These are phyloP conservation scores for Candida ascalaphidarum DNA, from an alignment of 805 yeast genomes.

Conservation along the genomic window DNA sequence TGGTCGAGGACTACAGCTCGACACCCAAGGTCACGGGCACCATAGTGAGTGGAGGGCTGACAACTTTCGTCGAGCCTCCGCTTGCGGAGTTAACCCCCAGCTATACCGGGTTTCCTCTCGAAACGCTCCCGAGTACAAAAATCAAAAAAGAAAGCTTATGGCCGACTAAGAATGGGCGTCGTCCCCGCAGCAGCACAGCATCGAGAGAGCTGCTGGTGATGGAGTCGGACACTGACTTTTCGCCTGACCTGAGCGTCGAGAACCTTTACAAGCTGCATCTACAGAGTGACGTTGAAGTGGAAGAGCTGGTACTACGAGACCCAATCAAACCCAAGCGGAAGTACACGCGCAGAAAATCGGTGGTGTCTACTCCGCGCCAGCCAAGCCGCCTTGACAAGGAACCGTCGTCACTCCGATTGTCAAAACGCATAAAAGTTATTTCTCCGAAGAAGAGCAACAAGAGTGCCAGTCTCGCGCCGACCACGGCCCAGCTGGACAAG, in stretches of 20 bases:
- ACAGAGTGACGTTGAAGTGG: too few species aligned
- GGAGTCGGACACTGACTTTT: too few species aligned
- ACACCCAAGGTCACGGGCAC: not conserved
- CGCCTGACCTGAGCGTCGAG: too few species aligned
- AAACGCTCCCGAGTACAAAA: conserved; percentile 55
- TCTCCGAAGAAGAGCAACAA: conserved; percentile 22
- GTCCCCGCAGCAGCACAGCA: conserved; percentile 7
- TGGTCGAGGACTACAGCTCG: not conserved
- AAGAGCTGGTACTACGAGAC: too few species aligned
- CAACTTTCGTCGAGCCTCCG: conserved; percentile 50
- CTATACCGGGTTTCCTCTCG: conserved; percentile 68
- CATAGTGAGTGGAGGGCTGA: conserved; percentile 3
- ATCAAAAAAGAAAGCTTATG: conserved; percentile 48
- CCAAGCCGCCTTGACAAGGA: conserved; percentile 1
- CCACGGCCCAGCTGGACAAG: conserved; percentile 6
- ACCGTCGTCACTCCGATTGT: conserved; percentile 1
- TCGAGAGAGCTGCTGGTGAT: conserved; percentile 6
- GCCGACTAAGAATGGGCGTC: conserved; percentile 25
- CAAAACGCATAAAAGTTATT: conserved; percentile 17
- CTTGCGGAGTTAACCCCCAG: conserved; percentile 46
- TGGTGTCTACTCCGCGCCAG: conserved; percentile 1
- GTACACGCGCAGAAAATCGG: too few species aligned
- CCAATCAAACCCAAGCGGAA: too few species aligned
- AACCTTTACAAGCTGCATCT: too few species aligned
- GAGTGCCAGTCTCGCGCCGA: conserved; percentile 17